These are phyloP conservation scores for Colletotrichum nymphaeae DNA, from an alignment of 2,329 filamentous ascomycete genomes.

Conservation along the genomic window DNA sequence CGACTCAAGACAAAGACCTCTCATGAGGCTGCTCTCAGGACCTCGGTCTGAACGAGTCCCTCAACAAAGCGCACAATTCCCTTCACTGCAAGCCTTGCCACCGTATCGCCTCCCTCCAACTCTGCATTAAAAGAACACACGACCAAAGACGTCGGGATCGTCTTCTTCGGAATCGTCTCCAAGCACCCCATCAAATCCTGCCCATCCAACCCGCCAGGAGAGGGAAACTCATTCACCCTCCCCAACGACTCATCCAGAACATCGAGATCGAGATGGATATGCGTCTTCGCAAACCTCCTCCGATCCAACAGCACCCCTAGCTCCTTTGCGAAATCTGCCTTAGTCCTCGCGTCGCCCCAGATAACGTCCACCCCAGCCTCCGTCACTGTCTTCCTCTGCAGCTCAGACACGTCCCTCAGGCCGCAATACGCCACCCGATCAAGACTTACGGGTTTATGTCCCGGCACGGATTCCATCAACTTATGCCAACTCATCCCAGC, in stretches of 20 bases:
- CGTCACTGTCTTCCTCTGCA: not conserved
- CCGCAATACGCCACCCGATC: conserved; percentile 4
- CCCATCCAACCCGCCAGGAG: not conserved
- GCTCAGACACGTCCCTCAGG: not conserved
- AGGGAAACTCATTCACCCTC: not conserved
- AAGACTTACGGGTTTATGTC: not conserved
- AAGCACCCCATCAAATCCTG: conserved; percentile 13
- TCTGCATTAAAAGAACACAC: conserved; percentile 10
- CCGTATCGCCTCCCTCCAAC: conserved; percentile 5
- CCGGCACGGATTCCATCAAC: conserved; percentile 38
- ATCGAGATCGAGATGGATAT: conserved; percentile 1
- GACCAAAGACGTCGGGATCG: not conserved
- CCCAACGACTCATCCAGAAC: conserved; percentile 11
- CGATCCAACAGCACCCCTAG: not conserved
- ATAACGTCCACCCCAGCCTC: conserved; percentile 8
- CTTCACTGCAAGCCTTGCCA: not conserved
- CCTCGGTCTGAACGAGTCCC: not conserved
- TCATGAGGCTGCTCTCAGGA: too few relatives aligned
- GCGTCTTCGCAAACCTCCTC: not conserved
- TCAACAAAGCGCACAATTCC: not conserved
- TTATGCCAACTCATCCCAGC: conserved; percentile 46
- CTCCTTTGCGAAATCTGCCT: conserved; percentile 24
- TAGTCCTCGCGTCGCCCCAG: conserved; percentile 6
- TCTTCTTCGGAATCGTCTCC: not conserved
- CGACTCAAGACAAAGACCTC: too few relatives aligned